These are phyloP conservation scores for Parsonsia alboflavescens DNA, from an alignment of 257 asterid species.

Conservation along the genomic window DNA sequence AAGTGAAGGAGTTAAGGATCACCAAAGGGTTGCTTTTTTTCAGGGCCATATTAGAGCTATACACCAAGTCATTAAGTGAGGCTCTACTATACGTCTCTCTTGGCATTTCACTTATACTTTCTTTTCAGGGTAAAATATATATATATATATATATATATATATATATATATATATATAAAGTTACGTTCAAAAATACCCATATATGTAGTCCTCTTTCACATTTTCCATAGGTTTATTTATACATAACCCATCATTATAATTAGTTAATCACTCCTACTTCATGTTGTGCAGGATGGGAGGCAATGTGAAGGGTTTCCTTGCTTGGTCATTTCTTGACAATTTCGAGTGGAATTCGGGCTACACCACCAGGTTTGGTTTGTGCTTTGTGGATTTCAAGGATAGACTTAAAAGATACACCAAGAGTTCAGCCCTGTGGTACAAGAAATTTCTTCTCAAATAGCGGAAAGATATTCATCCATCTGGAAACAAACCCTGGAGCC, in stretches of 20 bases:
- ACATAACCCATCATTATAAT: too few species aligned
- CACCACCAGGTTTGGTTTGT: constrained; percentile 29
- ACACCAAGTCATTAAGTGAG: constrained; percentile 43
- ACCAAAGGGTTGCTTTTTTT: constrained; percentile 19
- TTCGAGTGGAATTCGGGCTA: constrained; percentile 46
- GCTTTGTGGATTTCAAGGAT: constrained; percentile 29
- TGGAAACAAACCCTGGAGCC: background rate
- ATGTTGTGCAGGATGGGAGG: constrained; percentile 29
- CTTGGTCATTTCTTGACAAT: constrained; percentile 42
- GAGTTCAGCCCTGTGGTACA: constrained; percentile 27
- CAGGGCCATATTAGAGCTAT: constrained; percentile 35
- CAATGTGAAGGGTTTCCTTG: constrained; percentile 43
- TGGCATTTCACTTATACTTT: background rate
- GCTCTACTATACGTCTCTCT: background rate
- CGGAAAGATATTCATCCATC: background rate
- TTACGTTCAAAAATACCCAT: too few species aligned
- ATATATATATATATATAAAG: too few species aligned
- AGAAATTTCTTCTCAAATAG: constrained; percentile 18
- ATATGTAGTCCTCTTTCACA: too few species aligned
- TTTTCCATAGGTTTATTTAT: too few species aligned
- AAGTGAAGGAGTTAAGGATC: constrained; percentile 17
- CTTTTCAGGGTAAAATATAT: too few species aligned
- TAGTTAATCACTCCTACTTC: too few species aligned
- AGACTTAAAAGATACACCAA: constrained; percentile 32
- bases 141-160: too few species aligned